Evolutionary conservation across 176 grass and related monocot species (phyloP).

Genomic region (Areca catechu): DNA sequence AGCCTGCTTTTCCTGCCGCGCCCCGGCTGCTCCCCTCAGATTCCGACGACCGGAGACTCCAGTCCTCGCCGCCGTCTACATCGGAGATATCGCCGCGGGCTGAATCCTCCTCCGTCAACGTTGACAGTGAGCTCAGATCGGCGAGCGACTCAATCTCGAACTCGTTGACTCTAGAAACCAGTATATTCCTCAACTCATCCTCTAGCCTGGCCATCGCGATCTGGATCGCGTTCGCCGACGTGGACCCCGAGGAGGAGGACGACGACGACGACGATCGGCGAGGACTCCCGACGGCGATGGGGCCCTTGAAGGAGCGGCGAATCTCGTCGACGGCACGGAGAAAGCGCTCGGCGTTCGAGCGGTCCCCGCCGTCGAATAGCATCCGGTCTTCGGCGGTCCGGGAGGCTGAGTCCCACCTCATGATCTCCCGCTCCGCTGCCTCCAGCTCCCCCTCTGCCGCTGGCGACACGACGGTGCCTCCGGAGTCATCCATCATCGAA

Average conservation of each 20-base stretch:
- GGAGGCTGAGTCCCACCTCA: conserved; percentile 41
- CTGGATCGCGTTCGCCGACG: conserved; percentile 11
- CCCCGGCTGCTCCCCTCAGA: conserved; percentile 11
- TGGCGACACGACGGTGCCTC: background rate
- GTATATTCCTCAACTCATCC: no score
- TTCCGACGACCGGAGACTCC: background rate
- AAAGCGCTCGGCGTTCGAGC: conserved; percentile 42
- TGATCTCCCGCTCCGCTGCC: conserved; percentile 42
- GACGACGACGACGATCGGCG: conserved; percentile 18
- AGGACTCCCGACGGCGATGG: conserved; percentile 37
- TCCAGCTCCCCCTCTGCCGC: conserved; percentile 30
- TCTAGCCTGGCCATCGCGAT: no score
- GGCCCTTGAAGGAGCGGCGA: conserved; percentile 36
- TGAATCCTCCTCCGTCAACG: conserved; percentile 5
- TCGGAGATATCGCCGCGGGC: conserved; percentile 13
- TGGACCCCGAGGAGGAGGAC: conserved; percentile 17
- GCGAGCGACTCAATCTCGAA: conserved; percentile 43
- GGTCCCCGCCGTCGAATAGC: conserved; percentile 23
- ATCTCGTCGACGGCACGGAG: conserved; percentile 64
- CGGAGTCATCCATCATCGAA: conserved; percentile 41
- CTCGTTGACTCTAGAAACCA: conserved; percentile 29
- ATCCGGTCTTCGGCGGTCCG: conserved; percentile 20
- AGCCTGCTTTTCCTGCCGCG: background rate
- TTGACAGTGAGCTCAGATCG: conserved; percentile 35
- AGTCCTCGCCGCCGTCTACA: background rate